Percentiles rank a stretch among this genome's conserved stretches.
phyloP scores from a whole-genome alignment of 2,329 filamentous ascomycete species.

The Cladophialophora bantiana region DNA sequence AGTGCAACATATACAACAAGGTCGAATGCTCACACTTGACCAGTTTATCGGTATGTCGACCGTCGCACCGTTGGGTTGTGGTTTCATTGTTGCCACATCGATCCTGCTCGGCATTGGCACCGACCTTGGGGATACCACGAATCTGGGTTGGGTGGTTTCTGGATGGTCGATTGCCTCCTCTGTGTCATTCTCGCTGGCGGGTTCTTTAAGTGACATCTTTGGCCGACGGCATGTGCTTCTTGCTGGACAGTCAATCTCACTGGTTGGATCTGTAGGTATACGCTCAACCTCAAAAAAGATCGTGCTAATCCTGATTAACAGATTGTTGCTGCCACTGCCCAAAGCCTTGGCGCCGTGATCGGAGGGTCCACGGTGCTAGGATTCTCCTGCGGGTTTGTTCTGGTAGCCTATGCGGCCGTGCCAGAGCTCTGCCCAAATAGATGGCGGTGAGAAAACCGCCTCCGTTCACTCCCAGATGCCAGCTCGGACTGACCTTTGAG shows the following conservation, averaged over 20 bases:
- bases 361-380: constrained; percentile 46
- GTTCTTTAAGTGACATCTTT: constrained; percentile 48
- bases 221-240: constrained; percentile 46
- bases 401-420: constrained; percentile 47
- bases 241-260: constrained; percentile 42
- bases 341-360: constrained; percentile 48
- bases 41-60: constrained; percentile 17
- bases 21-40: not conserved
- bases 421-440: constrained; percentile 48
- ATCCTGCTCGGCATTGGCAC: constrained; percentile 16
- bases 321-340: constrained; percentile 48
- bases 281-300: too few relatives aligned
- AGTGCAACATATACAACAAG: too few relatives aligned
- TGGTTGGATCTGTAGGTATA: constrained; percentile 44
- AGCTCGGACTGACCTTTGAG: too few relatives aligned
- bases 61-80: constrained; percentile 41
- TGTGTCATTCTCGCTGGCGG: constrained; percentile 42
- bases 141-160: constrained; percentile 16
- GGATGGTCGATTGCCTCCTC: constrained; percentile 29
- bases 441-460: constrained; percentile 43
- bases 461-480: too few relatives aligned
- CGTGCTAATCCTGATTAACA: not conserved
- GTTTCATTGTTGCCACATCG: constrained; percentile 41
- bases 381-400: constrained; percentile 49
- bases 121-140: constrained; percentile 15